Evolutionary conservation across 768 basidiomycete genomes (phyloP), one percentile per base, ranked within the genome.

Genomic region (Russula earlei): DNA sequence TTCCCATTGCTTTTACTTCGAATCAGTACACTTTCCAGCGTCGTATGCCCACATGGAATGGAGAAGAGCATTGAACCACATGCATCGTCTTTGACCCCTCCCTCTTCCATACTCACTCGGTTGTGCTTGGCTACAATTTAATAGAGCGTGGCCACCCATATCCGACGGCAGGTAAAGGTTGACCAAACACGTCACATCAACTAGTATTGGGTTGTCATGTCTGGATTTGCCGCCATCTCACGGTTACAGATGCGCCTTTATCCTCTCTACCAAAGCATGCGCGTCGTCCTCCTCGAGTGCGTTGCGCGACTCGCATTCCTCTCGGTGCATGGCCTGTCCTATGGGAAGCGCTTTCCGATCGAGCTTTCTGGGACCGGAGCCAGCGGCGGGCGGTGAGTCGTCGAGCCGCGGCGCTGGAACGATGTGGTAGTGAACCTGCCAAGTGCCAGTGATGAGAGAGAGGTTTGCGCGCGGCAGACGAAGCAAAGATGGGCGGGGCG

Each of bases 391-490:
- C 9, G 54, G 14, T 4, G 66, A 53, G 51, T 59, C 52, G 51
- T 59, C 69, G 56, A 79, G 73, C 29, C 58, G 71, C 2, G 86
- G 86, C 2, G 86, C 85, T 1, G 85, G 86, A 52, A 88, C 82
- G 49, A 88, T 76, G 66, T 88, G 86, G 64, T 82, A 86, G 66
- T 87, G 86, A 29, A 87, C 85, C 84, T 86, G 55, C 7, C 24
- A 6, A 31, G 34, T n/a, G n/a, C n/a, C 24, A 34, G 20, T 47
- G 48, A 52, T n/a, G n/a, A n/a, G n/a, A n/a, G n/a, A n/a, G n/a
- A n/a, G n/a, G 43, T 5, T 41, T 8, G 14, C n/a, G n/a, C n/a
- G 5, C n/a, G 41, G n/a, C 29, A 10, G 3, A 38, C 7, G 51
- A 45, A 33, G 49, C 43, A 38, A 22, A 25, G 46, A 10, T 6